These are phyloP conservation scores for Phytophthora ramorum DNA, from an alignment of 352 stramenopile species.

Conservation along the genomic window DNA sequence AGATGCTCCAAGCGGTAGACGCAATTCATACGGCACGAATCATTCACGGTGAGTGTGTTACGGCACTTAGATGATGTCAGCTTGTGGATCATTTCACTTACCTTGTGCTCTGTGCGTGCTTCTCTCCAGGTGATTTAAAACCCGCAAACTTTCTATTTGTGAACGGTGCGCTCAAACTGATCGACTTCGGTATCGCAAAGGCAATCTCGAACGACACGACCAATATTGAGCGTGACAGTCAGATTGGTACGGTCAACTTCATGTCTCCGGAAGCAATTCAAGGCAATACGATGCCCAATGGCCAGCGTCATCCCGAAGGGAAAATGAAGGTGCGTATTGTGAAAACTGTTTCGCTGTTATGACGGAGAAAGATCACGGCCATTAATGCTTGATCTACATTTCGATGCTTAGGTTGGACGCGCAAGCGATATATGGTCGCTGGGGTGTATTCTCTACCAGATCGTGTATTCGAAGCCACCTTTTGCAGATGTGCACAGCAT, in stretches of 20 bases:
- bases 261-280: conserved; percentile 96
- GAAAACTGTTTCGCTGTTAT: neutral
- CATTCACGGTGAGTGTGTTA: conserved; percentile 75
- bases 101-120: conserved; percentile 8
- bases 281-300: conserved; percentile 56
- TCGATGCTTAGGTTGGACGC: conserved; percentile 68
- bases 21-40: conserved; percentile 97
- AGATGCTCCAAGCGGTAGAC: conserved; percentile 98
- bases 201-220: conserved; percentile 98
- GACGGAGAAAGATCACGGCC: neutral
- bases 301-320: conserved; percentile 61
- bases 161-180: conserved; percentile 95
- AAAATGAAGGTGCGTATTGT: conserved; percentile 74
- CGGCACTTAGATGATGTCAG: neutral
- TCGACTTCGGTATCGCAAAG: conserved; percentile 99
- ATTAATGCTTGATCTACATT: neutral
- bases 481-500: conserved; percentile 95
- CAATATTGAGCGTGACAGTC: conserved; percentile 96
- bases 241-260: conserved; percentile 97
- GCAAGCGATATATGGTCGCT: conserved; percentile 97
- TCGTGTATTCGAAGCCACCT: conserved; percentile 96
- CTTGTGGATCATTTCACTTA: conserved; percentile 10
- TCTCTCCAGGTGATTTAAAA: conserved; percentile 90
- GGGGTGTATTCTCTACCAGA: conserved; percentile 97
- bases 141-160: conserved; percentile 98